Evolutionary conservation across 129 eudicot genomes (phyloP).

Genomic region (Lonicera japonica): DNA sequence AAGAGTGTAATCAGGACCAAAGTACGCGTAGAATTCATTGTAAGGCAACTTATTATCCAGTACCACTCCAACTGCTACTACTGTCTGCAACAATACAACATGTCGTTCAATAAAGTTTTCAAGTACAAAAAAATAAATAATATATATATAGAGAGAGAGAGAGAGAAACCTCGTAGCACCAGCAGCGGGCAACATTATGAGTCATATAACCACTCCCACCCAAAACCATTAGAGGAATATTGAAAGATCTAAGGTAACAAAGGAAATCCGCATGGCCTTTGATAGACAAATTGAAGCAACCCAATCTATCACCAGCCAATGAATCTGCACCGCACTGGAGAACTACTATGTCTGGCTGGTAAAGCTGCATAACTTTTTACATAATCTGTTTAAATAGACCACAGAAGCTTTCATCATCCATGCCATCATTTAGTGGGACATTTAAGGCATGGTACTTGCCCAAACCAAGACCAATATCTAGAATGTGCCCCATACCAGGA

Average conservation of each 20-base stretch:
- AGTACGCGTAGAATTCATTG: slow-evolving; percentile 77
- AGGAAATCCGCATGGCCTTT: slow-evolving; percentile 97
- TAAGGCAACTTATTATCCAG: slow-evolving; percentile 82
- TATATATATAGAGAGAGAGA: slow-evolving; percentile 5
- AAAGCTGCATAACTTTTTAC: slow-evolving; percentile 83
- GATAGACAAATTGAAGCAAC: slow-evolving; percentile 86
- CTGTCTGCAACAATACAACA: slow-evolving; percentile 52
- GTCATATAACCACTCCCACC: slow-evolving; percentile 95
- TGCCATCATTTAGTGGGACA: slow-evolving; percentile 82
- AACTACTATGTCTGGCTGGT: slow-evolving; percentile 93
- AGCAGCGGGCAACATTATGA: slow-evolving; percentile 88
- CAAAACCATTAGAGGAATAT: slow-evolving; percentile 84
- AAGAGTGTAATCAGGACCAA: slow-evolving; percentile 92
- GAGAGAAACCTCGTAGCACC: slow-evolving; percentile 88
- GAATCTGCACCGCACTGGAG: slow-evolving; percentile 98
- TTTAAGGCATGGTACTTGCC: slow-evolving; percentile 88
- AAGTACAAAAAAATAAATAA: too few species aligned
- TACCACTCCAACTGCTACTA: slow-evolving; percentile 93
- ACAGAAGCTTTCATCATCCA: slow-evolving; percentile 69
- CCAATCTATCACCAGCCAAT: slow-evolving; percentile 88
- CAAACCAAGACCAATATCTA: slow-evolving; percentile 52
- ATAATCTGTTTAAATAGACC: slow-evolving; percentile 69
- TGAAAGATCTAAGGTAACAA: slow-evolving; percentile 71
- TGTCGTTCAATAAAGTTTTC: background rate
- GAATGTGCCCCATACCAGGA: slow-evolving; percentile 90